A percentile compares a stretch with the other conserved stretches of the same genome.
phyloP scores from a whole-genome alignment of 805 yeast genomes.

The Priceomyces castillae region DNA sequence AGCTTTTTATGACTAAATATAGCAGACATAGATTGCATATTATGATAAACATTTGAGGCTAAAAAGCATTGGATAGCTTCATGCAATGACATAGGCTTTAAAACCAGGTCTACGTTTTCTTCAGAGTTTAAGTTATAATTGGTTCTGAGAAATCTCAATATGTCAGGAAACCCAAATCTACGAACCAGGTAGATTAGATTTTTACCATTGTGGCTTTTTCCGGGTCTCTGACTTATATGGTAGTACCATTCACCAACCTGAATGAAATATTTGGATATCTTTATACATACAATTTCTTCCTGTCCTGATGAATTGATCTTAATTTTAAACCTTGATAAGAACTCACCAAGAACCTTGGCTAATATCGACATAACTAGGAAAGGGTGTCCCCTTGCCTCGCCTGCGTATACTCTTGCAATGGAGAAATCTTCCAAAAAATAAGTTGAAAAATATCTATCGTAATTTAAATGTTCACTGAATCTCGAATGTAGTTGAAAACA shows the following conservation, averaged over 20 bases:
- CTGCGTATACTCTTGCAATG: constrained; percentile 20
- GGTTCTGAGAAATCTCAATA: constrained; percentile 1
- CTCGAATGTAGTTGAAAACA: neutral
- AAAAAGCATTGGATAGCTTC: constrained; percentile 10
- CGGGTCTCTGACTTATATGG: neutral
- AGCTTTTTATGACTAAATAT: neutral
- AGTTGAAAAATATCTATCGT: constrained; percentile 4
- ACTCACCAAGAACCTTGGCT: constrained; percentile 15
- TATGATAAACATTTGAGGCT: neutral
- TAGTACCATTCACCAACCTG: constrained; percentile 6
- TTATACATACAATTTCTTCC: neutral
- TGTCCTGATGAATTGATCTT: neutral
- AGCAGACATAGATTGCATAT: constrained; percentile 1
- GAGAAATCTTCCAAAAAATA: constrained; percentile 21
- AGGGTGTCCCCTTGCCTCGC: constrained; percentile 18
- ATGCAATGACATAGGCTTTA: constrained; percentile 4
- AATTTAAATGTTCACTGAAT: neutral
- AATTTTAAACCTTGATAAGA: constrained; percentile 8
- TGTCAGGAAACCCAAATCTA: neutral
- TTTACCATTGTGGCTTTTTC: neutral
- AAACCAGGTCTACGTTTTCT: neutral
- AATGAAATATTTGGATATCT: constrained; percentile 11
- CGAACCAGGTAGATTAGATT: constrained; percentile 1
- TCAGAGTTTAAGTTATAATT: constrained; percentile 3
- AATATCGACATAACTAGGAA: constrained; percentile 16